Base-by-base conservation (phyloP, 202 grass and related monocot genomes). In the Eragrostis tef region DNA sequence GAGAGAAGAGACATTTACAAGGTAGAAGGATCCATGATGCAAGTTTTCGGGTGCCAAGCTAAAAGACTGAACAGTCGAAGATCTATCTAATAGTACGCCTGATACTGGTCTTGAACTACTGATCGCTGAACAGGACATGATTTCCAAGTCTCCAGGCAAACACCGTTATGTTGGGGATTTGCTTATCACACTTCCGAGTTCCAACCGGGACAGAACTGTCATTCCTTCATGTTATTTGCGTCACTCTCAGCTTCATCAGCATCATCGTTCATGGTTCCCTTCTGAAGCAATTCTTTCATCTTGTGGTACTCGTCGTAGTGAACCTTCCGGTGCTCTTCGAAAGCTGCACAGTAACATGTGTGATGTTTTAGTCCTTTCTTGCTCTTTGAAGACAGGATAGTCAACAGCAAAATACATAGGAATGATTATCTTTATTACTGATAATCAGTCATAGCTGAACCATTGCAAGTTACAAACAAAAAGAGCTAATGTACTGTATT, bases 241-340 rank as follows among this genome's bases (percentile, higher is more conserved):
- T 24, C 63, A 60, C 52, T 51, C 54, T 51, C 78, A 62, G 66
- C 53, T 64, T 82, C 85, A 62, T 81, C 77, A 26, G 50, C 62
- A 17, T 74, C 84, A 29, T 81, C 45, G n/a, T 34, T 31, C 29
- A 34, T 24, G 54, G 72, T 82, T 77, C 85, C 79, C 85, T 82
- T 87, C 64, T 82, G 54, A 87, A 44, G 64, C 57, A 54, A 31
- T 10, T 82, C 54, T 64, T 82, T 81, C 79, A 87, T 69, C 54
- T 87, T 87, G 8, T n/a, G 85, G 24, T 71, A 87, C 63, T 87
- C 79, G 64, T 87, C 79, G 0, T 87, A 87, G 79, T 87, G 79
- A 87, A 60, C 79, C 72, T 87, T 87, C 64, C 79, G 64, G 3
- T 77, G 79, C 19, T 82, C 85, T 54, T 87, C 79, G 10, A 87